These are phyloP conservation scores for Eragrostis nindensis DNA, from an alignment of 176 grass and related monocot genomes.

Conservation along the genomic window DNA sequence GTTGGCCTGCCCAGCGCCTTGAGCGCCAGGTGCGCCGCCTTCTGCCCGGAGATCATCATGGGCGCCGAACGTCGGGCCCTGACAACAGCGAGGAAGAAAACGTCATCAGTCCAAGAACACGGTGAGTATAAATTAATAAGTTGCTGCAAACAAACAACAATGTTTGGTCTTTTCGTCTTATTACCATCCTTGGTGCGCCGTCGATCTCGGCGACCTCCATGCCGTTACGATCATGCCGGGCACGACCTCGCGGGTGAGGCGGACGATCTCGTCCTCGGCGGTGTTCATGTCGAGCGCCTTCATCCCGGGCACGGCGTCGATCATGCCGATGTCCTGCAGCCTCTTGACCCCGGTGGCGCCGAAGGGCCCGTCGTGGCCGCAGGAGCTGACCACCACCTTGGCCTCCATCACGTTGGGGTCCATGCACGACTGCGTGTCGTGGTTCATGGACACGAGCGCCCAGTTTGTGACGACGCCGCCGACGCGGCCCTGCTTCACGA, in stretches of 20 bases:
- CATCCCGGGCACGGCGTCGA: conserved; percentile 85
- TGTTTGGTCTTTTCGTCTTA: not conserved
- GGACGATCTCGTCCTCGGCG: conserved; percentile 85
- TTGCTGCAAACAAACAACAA: no score
- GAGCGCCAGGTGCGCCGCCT: conserved; percentile 90
- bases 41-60: conserved; percentile 99
- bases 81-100: no score
- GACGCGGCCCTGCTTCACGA: conserved; percentile 74
- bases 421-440: conserved; percentile 98
- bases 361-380: conserved; percentile 92
- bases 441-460: conserved; percentile 95
- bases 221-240: conserved; percentile 93
- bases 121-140: no score
- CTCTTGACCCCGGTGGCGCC: conserved; percentile 91
- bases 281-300: conserved; percentile 91
- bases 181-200: conserved; percentile 91
- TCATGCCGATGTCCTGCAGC: conserved; percentile 94
- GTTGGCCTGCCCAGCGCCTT: conserved; percentile 92
- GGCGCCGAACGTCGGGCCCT: conserved; percentile 99
- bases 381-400: conserved; percentile 95
- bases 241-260: conserved; percentile 86
- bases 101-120: no score
- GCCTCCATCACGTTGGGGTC: conserved; percentile 97
- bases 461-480: conserved; percentile 95
- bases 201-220: conserved; percentile 99